Evolutionary conservation across 1,284 basidiomycete species (phyloP).

Genomic region (Tilletiaria anomala): DNA sequence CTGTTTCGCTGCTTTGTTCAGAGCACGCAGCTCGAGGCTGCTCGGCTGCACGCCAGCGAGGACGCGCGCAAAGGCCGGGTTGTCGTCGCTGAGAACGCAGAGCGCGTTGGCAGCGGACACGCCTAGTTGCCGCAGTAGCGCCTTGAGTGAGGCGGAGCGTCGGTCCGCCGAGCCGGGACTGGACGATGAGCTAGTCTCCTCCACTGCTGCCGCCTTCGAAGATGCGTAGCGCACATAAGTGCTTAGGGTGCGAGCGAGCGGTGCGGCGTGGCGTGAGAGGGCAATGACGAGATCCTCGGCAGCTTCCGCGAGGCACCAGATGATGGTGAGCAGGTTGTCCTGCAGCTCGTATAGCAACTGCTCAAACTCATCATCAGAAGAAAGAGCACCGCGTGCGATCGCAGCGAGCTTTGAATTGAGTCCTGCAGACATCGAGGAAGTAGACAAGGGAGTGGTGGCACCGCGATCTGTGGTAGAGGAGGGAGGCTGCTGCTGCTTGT

Average conservation of each 20-base stretch:
- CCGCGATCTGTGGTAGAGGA: conserved; percentile 4
- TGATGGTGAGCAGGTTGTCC: conserved; percentile 4
- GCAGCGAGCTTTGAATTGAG: not conserved
- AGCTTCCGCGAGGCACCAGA: conserved; percentile 5
- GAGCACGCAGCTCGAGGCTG: not conserved
- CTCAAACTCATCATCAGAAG: not conserved
- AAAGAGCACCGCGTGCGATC: conserved; percentile 4
- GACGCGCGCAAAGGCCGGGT: conserved; percentile 1
- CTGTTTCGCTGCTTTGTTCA: too few species aligned
- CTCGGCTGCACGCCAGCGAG: not conserved
- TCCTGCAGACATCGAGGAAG: conserved; percentile 5
- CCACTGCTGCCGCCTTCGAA: not conserved
- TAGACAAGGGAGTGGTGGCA: not conserved
- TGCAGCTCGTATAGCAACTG: not conserved
- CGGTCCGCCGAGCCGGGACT: too few species aligned
- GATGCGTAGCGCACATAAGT: not conserved
- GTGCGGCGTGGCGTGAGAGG: not conserved
- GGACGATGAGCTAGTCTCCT: too few species aligned
- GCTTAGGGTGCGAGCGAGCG: not conserved
- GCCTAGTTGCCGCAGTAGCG: not conserved
- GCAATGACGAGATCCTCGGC: not conserved
- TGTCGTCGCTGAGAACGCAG: not conserved
- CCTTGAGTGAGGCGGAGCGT: too few species aligned
- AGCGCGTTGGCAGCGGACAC: conserved; percentile 1
- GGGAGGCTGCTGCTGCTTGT: conserved; percentile 6